phyloP scores from a whole-genome alignment of 2,329 filamentous ascomycete genomes.

The Xylariaceae sp. region DNA sequence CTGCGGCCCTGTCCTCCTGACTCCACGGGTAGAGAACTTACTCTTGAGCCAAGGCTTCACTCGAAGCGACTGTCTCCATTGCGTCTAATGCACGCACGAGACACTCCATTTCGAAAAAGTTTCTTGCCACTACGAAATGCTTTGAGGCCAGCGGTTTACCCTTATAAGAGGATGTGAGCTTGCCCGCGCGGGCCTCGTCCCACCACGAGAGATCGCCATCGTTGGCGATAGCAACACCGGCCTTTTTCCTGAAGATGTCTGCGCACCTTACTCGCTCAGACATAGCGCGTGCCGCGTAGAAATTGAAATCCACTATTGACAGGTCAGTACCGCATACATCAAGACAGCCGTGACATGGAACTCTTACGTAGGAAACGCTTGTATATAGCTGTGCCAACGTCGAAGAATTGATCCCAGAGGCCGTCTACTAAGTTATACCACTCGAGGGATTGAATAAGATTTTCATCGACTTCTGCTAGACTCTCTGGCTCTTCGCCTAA shows the following conservation, averaged over 20 bases:
- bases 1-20: not conserved
- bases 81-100: conserved; percentile 61
- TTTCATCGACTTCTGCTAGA: conserved; percentile 58
- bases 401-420: conserved; percentile 66
- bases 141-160: conserved; percentile 34
- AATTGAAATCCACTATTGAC: conserved; percentile 42
- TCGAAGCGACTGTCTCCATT: conserved; percentile 60
- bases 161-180: conserved; percentile 29
- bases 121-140: conserved; percentile 49
- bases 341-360: not conserved
- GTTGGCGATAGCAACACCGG: conserved; percentile 31
- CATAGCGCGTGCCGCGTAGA: conserved; percentile 51
- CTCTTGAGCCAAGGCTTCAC: conserved; percentile 49
- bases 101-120: conserved; percentile 63
- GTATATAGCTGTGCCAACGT: conserved; percentile 66
- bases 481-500: conserved; percentile 55
- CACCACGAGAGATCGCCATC: conserved; percentile 33
- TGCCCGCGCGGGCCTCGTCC: conserved; percentile 26
- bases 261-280: conserved; percentile 47
- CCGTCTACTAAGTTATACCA: conserved; percentile 76
- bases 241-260: conserved; percentile 41
- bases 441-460: conserved; percentile 72
- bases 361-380: conserved; percentile 76
- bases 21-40: conserved; percentile 34
- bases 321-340: conserved; percentile 9